A percentile compares a stretch with the other conserved stretches of the same genome.
These are phyloP conservation scores for Gentiana straminea DNA, from an alignment of 257 asterid genomes.

Conservation along the genomic window DNA sequence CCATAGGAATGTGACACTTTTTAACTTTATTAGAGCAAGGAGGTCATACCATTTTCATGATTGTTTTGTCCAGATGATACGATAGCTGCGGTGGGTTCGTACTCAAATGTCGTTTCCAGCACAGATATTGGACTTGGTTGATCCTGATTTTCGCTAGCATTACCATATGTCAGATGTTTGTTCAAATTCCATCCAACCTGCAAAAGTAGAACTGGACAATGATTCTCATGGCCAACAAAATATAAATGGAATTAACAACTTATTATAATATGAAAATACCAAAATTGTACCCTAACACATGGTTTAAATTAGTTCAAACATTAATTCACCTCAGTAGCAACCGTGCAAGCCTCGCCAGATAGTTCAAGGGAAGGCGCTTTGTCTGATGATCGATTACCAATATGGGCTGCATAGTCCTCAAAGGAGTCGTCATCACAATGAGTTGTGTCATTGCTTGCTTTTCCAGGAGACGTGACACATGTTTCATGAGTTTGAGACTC, in stretches of 20 bases:
- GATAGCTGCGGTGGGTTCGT: slow-evolving; percentile 32
- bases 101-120: slow-evolving; percentile 60
- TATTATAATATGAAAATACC: neutral
- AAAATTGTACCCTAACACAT: neutral
- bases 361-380: slow-evolving; percentile 21
- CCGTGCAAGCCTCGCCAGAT: slow-evolving; percentile 22
- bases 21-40: neutral
- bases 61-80: slow-evolving; percentile 31
- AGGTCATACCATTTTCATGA: slow-evolving; percentile 38
- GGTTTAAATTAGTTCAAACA: neutral
- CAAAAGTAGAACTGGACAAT: slow-evolving; percentile 10
- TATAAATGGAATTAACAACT: neutral
- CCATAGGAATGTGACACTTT: neutral
- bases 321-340: slow-evolving; percentile 45
- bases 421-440: slow-evolving; percentile 7
- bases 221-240: neutral
- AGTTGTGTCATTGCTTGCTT: slow-evolving; percentile 16
- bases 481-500: slow-evolving; percentile 14
- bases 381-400: slow-evolving; percentile 20
- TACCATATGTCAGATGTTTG: slow-evolving; percentile 30
- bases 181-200: slow-evolving; percentile 31
- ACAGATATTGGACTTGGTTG: slow-evolving; percentile 95
- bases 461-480: slow-evolving; percentile 17
- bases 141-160: slow-evolving; percentile 57
- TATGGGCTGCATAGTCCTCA: slow-evolving; percentile 20